These are phyloP conservation scores for Spinellus fusiger DNA, from an alignment of 192 early-diverging fungal genomes.

Conservation along the genomic window DNA sequence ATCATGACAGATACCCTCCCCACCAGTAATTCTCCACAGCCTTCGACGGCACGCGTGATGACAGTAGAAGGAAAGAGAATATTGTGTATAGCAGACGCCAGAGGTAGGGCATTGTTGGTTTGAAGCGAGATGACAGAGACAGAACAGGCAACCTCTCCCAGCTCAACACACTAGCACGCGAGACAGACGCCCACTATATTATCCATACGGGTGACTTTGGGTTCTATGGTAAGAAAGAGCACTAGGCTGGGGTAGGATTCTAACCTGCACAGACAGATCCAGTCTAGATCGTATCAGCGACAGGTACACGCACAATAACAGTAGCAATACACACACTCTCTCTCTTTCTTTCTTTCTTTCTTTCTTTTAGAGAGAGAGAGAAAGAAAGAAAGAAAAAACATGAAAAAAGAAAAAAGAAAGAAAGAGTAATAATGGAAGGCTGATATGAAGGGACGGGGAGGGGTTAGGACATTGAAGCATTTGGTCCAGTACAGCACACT, in stretches of 20 bases:
- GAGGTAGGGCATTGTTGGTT: constrained; percentile 15
- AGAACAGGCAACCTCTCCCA: constrained; percentile 50
- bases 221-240: constrained; percentile 43
- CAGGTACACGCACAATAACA: constrained; percentile 28
- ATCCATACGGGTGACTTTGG: constrained; percentile 60
- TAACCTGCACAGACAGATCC: constrained; percentile 27
- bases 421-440: too few species aligned
- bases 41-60: not conserved
- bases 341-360: not conserved
- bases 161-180: constrained; percentile 47
- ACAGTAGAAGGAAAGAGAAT: constrained; percentile 13
- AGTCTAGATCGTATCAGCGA: constrained; percentile 48
- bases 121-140: not conserved
- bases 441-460: not conserved
- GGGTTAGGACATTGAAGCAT: constrained; percentile 52
- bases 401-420: too few species aligned
- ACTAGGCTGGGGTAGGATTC: not conserved
- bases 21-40: not conserved
- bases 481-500: constrained; percentile 51
- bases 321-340: not conserved
- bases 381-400: too few species aligned
- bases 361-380: too few species aligned
- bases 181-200: constrained; percentile 44
- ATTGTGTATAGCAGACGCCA: constrained; percentile 11
- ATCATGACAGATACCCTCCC: not conserved